Evolutionary conservation across 495 filamentous ascomycete genomes (phyloP), one percentile per base, ranked within the genome.

Genomic region (Chlorociboria aeruginascens): DNA sequence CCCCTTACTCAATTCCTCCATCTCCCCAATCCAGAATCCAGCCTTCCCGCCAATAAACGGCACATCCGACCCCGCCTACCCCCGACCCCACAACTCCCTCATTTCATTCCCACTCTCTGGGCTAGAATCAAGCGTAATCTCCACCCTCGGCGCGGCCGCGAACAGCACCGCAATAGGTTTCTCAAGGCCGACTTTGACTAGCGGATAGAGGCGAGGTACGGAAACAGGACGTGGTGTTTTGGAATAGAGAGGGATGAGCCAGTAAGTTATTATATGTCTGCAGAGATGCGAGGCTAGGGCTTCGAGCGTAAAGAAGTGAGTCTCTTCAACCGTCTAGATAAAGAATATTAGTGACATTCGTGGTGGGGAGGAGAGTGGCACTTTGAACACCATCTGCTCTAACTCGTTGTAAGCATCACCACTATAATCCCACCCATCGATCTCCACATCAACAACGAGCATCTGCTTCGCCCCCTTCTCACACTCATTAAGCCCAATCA

Each of bases 221-320:
- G 8, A 35, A 16, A 17, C 14, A 7, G 8, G 32, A 36, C 31
- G 17, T 32, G 29, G 11, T 13, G 29, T 8, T 33, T 12, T 16
- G 39, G 43, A 13, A 6, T 16, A 36, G 31, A 36, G 16, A n/a
- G 50, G 41, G 34, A 49, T 20, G 32, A 62, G 48, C 37, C 66
- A 61, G 8, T 61, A 42, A 14, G 51, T 25, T 2, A 68, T 51
- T 14, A 79, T 63, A 20, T 48, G 45, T 1, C 66, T 52, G 11
- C 67, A 67, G 3, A 79, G 56, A 32, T 65, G 63, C 0, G 67
- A 61, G 0, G 70, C 71, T 2, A 84, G 62, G 0, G 78, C 67
- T 57, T 84, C 80, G 11, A 84, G 70, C 0, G 80, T 84, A 59
- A 78, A 69, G 52, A 79, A 81, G 0, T 68, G 69, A 0, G 78